Evolutionary conservation across 2,329 filamentous ascomycete genomes (phyloP).

Genomic region (Trichoderma harzianum): DNA sequence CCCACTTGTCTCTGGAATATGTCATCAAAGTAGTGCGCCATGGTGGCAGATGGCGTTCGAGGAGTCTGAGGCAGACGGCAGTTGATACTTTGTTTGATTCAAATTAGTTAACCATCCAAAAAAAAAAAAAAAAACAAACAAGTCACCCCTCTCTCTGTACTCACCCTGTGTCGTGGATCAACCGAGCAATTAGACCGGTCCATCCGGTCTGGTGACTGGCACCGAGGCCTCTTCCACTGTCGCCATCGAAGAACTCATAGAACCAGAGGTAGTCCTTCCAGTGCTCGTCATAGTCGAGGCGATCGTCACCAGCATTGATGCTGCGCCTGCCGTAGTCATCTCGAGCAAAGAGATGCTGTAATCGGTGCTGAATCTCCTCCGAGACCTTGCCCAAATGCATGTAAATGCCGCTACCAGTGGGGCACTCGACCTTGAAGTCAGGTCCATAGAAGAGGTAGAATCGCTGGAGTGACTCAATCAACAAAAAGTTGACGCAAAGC

Average conservation of each 20-base stretch:
- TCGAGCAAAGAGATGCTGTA: slow-evolving; percentile 86
- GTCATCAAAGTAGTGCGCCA: slow-evolving; percentile 94
- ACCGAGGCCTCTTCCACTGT: slow-evolving; percentile 82
- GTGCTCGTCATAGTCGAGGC: slow-evolving; percentile 84
- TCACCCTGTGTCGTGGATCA: slow-evolving; percentile 97
- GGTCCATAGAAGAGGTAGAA: slow-evolving; percentile 97
- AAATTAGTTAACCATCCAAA: neutral
- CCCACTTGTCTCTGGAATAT: slow-evolving; percentile 56
- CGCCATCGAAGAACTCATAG: slow-evolving; percentile 96
- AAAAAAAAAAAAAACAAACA: neutral
- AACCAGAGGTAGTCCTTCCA: slow-evolving; percentile 89
- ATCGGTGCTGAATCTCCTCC: slow-evolving; percentile 89
- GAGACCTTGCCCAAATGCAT: slow-evolving; percentile 96
- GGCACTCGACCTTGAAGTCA: slow-evolving; percentile 85
- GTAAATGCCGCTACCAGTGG: slow-evolving; percentile 85
- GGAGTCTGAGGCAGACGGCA: slow-evolving; percentile 92
- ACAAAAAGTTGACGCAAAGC: slow-evolving; percentile 92
- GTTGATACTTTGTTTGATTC: slow-evolving; percentile 59
- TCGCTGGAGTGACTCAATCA: slow-evolving; percentile 89
- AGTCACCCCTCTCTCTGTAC: slow-evolving; percentile 29
- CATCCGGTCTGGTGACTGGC: slow-evolving; percentile 95
- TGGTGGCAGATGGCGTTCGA: slow-evolving; percentile 76
- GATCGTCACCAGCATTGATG: slow-evolving; percentile 80
- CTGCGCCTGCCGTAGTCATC: slow-evolving; percentile 83
- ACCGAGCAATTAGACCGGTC: slow-evolving; percentile 91